Evolutionary conservation across 768 basidiomycete species (phyloP).

Genomic region (Pulveroboletus sp.): DNA sequence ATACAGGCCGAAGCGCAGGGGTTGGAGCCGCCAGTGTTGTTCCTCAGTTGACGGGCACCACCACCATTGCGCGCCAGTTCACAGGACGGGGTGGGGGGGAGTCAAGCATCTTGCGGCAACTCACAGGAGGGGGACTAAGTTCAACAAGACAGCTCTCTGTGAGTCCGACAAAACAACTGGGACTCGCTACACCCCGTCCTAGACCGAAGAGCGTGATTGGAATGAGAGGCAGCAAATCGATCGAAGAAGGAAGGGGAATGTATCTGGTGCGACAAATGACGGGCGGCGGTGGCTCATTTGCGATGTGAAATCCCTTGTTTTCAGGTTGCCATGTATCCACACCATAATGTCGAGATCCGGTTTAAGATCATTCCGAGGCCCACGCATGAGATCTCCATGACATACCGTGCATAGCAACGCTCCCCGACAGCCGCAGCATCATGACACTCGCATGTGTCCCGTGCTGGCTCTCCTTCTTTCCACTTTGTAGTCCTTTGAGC

Average conservation of each 20-base stretch:
- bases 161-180: slow-evolving; percentile 73
- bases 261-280: slow-evolving; percentile 79
- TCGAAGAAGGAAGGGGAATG: slow-evolving; percentile 68
- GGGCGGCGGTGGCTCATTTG: slow-evolving; percentile 40
- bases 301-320: slow-evolving; percentile 15
- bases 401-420: slow-evolving; percentile 12
- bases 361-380: slow-evolving; percentile 7
- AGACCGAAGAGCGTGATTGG: slow-evolving; percentile 80
- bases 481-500: neutral
- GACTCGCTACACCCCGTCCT: slow-evolving; percentile 42
- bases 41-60: slow-evolving; percentile 66
- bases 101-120: slow-evolving; percentile 43
- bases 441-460: neutral
- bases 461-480: neutral
- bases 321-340: slow-evolving; percentile 19
- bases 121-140: slow-evolving; percentile 66
- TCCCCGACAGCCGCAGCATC: neutral
- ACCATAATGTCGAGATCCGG: slow-evolving; percentile 9
- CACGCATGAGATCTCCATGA: neutral
- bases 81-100: slow-evolving; percentile 54
- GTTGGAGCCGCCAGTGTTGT: slow-evolving; percentile 33
- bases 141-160: slow-evolving; percentile 61
- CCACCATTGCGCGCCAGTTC: slow-evolving; percentile 73
- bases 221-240: slow-evolving; percentile 57
- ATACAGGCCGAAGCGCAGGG: slow-evolving; percentile 38